Evolutionary conservation across 805 yeast species (phyloP), one percentile per base, ranked within the genome.

Genomic region (Candida bentonensis): DNA sequence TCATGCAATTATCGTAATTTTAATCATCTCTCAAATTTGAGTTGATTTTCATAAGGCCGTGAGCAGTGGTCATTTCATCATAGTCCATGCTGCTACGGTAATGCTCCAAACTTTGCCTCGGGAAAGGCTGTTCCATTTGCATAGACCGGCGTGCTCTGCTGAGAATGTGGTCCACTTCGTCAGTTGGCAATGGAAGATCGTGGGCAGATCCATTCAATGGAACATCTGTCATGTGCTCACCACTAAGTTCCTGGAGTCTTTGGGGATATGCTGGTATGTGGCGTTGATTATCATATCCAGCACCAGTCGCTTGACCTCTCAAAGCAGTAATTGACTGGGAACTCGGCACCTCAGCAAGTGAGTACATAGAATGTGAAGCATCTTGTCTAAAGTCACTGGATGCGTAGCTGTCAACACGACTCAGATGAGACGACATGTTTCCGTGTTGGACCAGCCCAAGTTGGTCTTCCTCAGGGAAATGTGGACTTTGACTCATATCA

Each of bases 31-130:
- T 17, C 9, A 22, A 11, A 21, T 21, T 23, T n/a, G 30, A 40
- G n/a, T 34, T 26, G 25, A 45, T 48, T 17, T 49, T 44, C 58
- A 61, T 54, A 4, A 61, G 49, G 4, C 58, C 59, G 26, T 54
- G 60, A 2, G 65, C 65, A 3, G 63, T 59, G 17, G 63, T 57
- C 21, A 61, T 23, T 15, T 60, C 64, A 4, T 52, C 55, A 15
- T 55, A 47, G n/a, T 52, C 55, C 50, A 51, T 44, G 23, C 57
- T 44, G 15, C 50, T 42, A 23, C 47, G 46, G 15, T 21, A 39
- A 22, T 22, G 22, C 20, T 52, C 56, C 23, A 51, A 17, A 2
- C 53, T 50, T 26, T 46, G 41, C 23, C 55, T 44, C 2, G 56
- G 53, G 2, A 45, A 34, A 11, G 44, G 39, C 43, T 53, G 56